Percentiles rank a stretch among this genome's conserved stretches.
Evolutionary conservation across 2,329 filamentous ascomycete species (phyloP).

Genomic region (Penicillium italicum): DNA sequence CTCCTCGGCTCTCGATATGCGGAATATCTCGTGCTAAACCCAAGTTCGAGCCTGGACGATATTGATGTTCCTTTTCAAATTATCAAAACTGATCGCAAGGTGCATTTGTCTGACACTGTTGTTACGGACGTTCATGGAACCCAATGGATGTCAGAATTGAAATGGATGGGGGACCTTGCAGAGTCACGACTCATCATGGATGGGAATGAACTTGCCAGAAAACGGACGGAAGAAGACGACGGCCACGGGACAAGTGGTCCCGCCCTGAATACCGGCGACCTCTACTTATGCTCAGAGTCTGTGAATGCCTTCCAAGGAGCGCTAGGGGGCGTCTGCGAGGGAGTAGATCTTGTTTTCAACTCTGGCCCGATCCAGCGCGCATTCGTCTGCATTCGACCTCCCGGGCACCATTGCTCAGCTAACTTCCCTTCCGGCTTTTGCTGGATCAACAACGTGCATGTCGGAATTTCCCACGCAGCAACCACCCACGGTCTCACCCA

Average conservation of each 20-base stretch:
- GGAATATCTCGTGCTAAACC: constrained; percentile 67
- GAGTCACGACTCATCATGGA: constrained; percentile 72
- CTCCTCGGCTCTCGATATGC: constrained; percentile 77
- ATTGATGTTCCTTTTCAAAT: constrained; percentile 69
- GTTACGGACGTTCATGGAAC: constrained; percentile 88
- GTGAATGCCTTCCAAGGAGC: constrained; percentile 84
- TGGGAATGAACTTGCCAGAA: constrained; percentile 72
- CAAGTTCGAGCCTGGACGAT: constrained; percentile 38
- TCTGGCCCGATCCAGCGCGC: constrained; percentile 65
- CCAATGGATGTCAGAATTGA: constrained; percentile 91
- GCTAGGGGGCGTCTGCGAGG: constrained; percentile 88
- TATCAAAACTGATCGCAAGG: constrained; percentile 68
- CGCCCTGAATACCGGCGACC: constrained; percentile 78
- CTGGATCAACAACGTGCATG: constrained; percentile 97
- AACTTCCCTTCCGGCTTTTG: constrained; percentile 91
- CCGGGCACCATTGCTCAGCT: constrained; percentile 91
- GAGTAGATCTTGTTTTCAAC: constrained; percentile 78
- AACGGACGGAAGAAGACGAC: constrained; percentile 41
- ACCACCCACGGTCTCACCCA: constrained; percentile 84
- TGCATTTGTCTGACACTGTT: constrained; percentile 68
- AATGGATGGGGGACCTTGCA: constrained; percentile 76
- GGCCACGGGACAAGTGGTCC: constrained; percentile 41
- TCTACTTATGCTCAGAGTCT: constrained; percentile 87
- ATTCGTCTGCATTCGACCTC: constrained; percentile 88
- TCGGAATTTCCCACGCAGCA: constrained; percentile 88